A percentile compares a stretch with the other conserved stretches of the same genome.
phyloP scores from a whole-genome alignment of 176 grass and related monocot genomes.

The Oryza australiensis region DNA sequence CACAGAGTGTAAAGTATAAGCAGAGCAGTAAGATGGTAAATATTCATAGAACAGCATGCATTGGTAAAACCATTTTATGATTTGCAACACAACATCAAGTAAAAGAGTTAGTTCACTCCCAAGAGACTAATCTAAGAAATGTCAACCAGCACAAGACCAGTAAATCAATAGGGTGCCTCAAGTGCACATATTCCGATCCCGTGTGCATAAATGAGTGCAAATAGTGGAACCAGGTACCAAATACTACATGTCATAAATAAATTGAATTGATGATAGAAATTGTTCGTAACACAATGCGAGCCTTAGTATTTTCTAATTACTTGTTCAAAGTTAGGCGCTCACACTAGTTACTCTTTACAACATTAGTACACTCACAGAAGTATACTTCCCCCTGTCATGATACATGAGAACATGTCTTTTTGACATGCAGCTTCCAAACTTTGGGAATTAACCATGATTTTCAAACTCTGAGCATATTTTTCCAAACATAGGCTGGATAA shows the following conservation, averaged over 20 bases:
- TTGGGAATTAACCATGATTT: background rate
- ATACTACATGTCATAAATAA: too few relatives aligned
- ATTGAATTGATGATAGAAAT: background rate
- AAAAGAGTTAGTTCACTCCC: background rate
- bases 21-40: background rate
- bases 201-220: background rate
- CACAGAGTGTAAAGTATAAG: background rate
- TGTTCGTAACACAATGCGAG: background rate
- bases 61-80: background rate
- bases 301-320: background rate
- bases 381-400: too few relatives aligned
- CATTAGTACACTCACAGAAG: background rate
- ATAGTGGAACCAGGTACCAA: background rate
- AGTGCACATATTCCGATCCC: background rate
- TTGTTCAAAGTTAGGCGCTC: background rate
- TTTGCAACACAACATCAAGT: background rate
- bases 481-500: background rate
- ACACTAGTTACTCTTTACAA: background rate
- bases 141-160: background rate
- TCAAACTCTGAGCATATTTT: background rate
- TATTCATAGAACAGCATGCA: conserved; percentile 20
- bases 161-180: background rate
- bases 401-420: background rate
- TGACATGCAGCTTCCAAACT: background rate
- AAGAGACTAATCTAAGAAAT: background rate